Evolutionary conservation across 257 asterid genomes (phyloP), one percentile per base, ranked within the genome.

Genomic region (Solanum chiquidenum): DNA sequence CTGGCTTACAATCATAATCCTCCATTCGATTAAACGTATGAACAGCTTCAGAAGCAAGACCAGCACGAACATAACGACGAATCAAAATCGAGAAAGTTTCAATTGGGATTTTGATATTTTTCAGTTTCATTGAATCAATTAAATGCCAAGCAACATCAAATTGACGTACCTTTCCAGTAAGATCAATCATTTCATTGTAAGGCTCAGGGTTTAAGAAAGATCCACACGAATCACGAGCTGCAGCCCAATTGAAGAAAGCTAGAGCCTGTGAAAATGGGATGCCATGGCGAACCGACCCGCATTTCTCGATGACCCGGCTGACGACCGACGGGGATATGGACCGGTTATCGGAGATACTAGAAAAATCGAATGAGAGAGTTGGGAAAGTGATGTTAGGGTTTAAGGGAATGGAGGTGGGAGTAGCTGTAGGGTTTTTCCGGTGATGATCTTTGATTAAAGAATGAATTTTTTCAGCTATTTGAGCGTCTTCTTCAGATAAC

Each of bases 231-330:
- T 84, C 38, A 58, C 85, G 66, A 2, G 34, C 77, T 20, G 75
- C 77, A 18, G 94, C 95, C 98, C 98, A 97, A 58, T 95, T 95
- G 96, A 97, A 97, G 91, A 97, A 95, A 55, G 98, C 95, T 58
- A 97, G 92, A 49, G 96, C 89, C 83, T 97, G 98, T 44, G 91
- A 84, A 60, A 95, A 95, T 4, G 99, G 99, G 8, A 93, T 94
- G 2, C 99, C 99, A 88, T 93, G 98, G 83, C 98, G 98, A 1
- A 93, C 92, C 27, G 94, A 94, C 55, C 93, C 95, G 90, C 98
- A 95, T 91, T 91, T 93, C 33, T 93, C 94, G 40, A 97, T 91
- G 13, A 95, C 98, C 33, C 89, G 89, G 5, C 90, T 86, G 76
- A 92, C 74, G 89, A 94, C 84, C 79, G 90, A 9, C n/a, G 96